Percentiles rank a stretch among this genome's conserved stretches.
Evolutionary conservation across 345 rosid species (phyloP).

Genomic region (Arabis hirsuta): DNA sequence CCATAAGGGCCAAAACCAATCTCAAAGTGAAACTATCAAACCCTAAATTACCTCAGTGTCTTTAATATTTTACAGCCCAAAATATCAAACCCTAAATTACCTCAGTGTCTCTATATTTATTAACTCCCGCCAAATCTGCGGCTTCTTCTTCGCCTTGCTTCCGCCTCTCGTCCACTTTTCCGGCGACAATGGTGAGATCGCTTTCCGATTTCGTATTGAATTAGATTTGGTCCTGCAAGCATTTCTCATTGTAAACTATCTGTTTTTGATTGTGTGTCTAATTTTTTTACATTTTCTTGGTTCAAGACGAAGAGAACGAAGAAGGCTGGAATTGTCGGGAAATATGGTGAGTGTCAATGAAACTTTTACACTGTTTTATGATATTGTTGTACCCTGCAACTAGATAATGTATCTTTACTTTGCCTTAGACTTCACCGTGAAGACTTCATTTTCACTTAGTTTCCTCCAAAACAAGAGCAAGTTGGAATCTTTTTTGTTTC

Average conservation of each 20-base stretch:
- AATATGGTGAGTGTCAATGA: constrained; percentile 50
- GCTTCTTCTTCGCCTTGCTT: neutral
- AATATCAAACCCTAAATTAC: neutral
- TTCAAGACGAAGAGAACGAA: constrained; percentile 62
- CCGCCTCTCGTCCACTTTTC: neutral
- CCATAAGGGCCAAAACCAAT: no score
- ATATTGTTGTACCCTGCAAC: neutral
- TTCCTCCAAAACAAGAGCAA: no score
- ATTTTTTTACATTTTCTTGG: neutral
- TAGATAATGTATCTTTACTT: no score
- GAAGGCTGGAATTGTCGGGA: constrained; percentile 71
- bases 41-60: neutral
- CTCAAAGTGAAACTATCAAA: neutral
- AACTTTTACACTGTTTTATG: neutral
- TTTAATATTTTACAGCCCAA: neutral
- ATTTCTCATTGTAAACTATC: no score
- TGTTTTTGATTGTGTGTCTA: neutral
- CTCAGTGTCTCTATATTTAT: neutral
- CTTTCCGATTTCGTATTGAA: neutral
- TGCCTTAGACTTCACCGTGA: no score
- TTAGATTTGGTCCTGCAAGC: no score
- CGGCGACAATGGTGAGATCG: constrained; percentile 13
- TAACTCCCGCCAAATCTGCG: neutral
- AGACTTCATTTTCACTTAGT: no score
- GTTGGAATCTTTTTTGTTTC: no score